These are phyloP conservation scores for Scheffersomyces lignosus DNA, from an alignment of 805 yeast genomes.

Conservation along the genomic window DNA sequence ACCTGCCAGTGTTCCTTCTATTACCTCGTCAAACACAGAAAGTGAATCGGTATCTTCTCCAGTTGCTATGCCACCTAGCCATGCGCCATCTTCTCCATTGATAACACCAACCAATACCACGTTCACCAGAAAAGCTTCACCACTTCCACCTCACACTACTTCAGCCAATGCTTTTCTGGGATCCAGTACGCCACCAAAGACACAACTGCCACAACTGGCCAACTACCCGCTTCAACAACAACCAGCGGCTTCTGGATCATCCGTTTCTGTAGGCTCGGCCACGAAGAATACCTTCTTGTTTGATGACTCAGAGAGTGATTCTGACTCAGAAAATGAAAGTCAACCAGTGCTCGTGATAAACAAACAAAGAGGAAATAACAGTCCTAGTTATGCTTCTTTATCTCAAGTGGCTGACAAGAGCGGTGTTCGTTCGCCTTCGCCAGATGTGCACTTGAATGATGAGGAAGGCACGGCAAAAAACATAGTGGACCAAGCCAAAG, in stretches of 20 bases:
- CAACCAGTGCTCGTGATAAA: not conserved
- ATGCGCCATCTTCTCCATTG: conserved; percentile 3
- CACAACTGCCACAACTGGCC: not conserved
- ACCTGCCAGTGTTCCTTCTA: not conserved
- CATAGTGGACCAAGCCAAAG: conserved; percentile 38
- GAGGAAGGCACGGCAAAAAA: too few species aligned
- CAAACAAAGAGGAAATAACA: conserved; percentile 9
- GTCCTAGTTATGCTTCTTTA: conserved; percentile 43
- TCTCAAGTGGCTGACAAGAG: conserved; percentile 52
- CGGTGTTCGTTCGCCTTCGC: conserved; percentile 33
- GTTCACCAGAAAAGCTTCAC: conserved; percentile 37
- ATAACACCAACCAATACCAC: conserved; percentile 14
- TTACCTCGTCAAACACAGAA: conserved; percentile 6
- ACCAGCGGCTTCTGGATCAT: not conserved
- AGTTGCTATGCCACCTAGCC: not conserved
- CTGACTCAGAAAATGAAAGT: conserved; percentile 18
- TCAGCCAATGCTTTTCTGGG: conserved; percentile 44
- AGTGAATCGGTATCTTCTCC: not conserved
- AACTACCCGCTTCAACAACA: not conserved
- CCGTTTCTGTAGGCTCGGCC: conserved; percentile 1
- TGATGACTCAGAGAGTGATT: conserved; percentile 34
- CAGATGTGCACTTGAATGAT: conserved; percentile 18
- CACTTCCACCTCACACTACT: conserved; percentile 44
- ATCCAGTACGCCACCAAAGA: conserved; percentile 22
- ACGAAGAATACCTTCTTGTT: conserved; percentile 32